These are phyloP conservation scores for Trichosporon sp. DNA, from an alignment of 1,284 basidiomycete species.

Conservation along the genomic window DNA sequence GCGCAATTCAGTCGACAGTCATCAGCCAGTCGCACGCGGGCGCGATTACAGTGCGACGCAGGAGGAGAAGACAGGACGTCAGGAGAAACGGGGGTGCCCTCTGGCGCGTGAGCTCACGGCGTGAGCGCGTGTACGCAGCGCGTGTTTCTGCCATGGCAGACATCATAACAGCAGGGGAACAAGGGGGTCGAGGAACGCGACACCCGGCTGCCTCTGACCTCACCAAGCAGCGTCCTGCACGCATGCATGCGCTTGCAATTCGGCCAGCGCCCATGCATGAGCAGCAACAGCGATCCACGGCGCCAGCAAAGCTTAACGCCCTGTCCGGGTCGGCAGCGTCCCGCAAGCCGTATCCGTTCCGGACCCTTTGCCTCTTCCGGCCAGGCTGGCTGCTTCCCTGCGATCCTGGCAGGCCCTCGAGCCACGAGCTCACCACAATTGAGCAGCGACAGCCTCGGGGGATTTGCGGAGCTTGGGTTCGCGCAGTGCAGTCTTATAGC, in stretches of 20 bases:
- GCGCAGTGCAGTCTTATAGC: too few species aligned
- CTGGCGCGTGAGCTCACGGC: too few species aligned
- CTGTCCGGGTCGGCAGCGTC: neutral
- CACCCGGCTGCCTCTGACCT: neutral
- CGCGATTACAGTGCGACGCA: neutral
- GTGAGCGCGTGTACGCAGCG: too few species aligned
- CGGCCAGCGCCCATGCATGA: too few species aligned
- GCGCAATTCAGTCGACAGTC: neutral
- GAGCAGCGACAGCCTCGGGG: neutral
- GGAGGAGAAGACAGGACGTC: neutral
- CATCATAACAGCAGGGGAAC: neutral
- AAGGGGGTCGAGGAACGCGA: neutral
- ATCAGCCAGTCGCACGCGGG: too few species aligned
- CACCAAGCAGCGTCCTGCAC: too few species aligned
- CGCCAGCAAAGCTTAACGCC: neutral
- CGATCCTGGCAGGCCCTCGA: too few species aligned
- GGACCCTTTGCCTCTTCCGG: neutral
- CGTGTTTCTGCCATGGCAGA: neutral
- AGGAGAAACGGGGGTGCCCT: neutral
- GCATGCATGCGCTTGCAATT: too few species aligned
- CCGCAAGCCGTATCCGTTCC: neutral
- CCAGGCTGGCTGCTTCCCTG: too few species aligned
- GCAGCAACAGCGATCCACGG: neutral
- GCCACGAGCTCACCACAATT: too few species aligned
- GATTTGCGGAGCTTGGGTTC: neutral